Evolutionary conservation across 495 filamentous ascomycete genomes (phyloP), one percentile per base, ranked within the genome.

Genomic region (Penicillium angulare): DNA sequence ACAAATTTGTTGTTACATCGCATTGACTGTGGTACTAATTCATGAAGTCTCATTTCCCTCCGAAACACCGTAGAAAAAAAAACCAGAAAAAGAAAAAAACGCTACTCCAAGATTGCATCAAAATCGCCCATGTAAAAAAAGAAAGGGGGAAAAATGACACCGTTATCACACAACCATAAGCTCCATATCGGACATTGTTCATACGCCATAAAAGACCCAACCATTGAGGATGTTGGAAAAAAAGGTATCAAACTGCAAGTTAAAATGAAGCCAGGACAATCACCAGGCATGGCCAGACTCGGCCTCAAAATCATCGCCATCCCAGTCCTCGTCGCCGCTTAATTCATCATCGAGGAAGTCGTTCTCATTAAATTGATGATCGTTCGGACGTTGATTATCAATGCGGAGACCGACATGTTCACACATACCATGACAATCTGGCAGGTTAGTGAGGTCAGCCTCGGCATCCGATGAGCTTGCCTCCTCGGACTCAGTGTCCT

Each of bases 301-400:
- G 9, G 59, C 22, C 26, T 73, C 65, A 23, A 60, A 46, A 43
- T 71, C 68, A 31, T 59, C 43, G 10, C 85, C 84, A 44, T 80
- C 74, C 89, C 90, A 95, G 44, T 95, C 90, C 50, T 90, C 88
- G 51, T 92, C 87, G 3, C 84, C 84, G 51, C 82, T 84, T 1
- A 67, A 59, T 47, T 89, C 86, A 10, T 74, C 73, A 53, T 93
- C 89, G 3, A 95, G 61, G 61, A 96, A 96, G 58, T 96, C 88
- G 9, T 78, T 77, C 69, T 92, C 90, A 17, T 78, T 79, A 55
- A 79, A 87, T 33, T 86, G 84, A n/a, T 71, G 75, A 56, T 93
- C 91, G 1, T 73, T 78, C 16, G 86, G 87, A 35, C 90, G 83
- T 57, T 87, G 81, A 64, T 95, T 92, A 60, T 95, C 91, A 43